Evolutionary conservation across 129 eudicot species (phyloP).

Genomic region (Chrysanthemum makinoi): DNA sequence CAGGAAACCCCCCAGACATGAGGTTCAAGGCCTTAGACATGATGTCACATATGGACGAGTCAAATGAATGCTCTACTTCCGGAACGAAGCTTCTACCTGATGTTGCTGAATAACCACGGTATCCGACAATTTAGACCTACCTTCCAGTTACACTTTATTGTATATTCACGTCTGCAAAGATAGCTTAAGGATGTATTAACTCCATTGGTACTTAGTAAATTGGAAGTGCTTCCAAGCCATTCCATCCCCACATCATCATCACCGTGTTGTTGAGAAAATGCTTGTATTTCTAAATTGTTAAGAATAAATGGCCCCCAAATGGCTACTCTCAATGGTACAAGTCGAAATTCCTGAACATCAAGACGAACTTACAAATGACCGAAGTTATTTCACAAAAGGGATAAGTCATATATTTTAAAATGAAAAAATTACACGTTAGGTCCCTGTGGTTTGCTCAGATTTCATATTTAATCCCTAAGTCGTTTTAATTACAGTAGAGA

Average conservation of each 20-base stretch:
- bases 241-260: slow-evolving; percentile 38
- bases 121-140: slow-evolving; percentile 25
- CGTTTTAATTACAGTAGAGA: too few relatives aligned
- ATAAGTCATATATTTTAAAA: too few relatives aligned
- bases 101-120: background rate
- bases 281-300: slow-evolving; percentile 50
- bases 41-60: slow-evolving; percentile 40
- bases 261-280: slow-evolving; percentile 20
- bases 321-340: slow-evolving; percentile 65
- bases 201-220: too few relatives aligned
- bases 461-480: too few relatives aligned
- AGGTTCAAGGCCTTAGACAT: slow-evolving; percentile 57
- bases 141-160: slow-evolving; percentile 96
- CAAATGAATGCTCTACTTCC: slow-evolving; percentile 26
- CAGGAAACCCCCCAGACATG: slow-evolving; percentile 31
- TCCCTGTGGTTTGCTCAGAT: too few relatives aligned
- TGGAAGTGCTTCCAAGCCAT: too few relatives aligned
- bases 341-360: slow-evolving; percentile 72
- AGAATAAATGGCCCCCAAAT: slow-evolving; percentile 90
- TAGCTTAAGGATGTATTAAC: slow-evolving; percentile 63
- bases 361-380: slow-evolving; percentile 12
- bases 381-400: background rate
- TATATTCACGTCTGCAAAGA: slow-evolving; percentile 77
- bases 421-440: too few relatives aligned
- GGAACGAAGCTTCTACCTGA: slow-evolving; percentile 40